Evolutionary conservation across 176 grass and related monocot genomes (phyloP).

Genomic region (Musa beccarii): DNA sequence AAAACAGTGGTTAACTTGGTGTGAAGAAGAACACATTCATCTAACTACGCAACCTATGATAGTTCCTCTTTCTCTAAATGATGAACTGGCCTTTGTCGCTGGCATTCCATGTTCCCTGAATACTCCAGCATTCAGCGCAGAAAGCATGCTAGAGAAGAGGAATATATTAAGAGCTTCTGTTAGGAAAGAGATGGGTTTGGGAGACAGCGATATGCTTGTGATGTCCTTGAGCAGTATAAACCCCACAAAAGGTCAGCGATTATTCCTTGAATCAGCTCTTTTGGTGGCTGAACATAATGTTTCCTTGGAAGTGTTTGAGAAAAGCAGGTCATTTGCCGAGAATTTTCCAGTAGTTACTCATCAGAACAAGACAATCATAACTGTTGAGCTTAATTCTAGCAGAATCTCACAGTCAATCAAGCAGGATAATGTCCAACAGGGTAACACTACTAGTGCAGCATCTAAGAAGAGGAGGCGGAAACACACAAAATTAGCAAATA

Average conservation of each 20-base stretch:
- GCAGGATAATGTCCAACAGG: conserved; percentile 3
- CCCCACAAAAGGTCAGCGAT: conserved; percentile 35
- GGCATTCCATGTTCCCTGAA: conserved; percentile 40
- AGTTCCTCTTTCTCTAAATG: conserved; percentile 46
- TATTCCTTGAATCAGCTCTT: conserved; percentile 39
- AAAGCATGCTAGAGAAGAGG: conserved; percentile 33
- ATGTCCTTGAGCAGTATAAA: conserved; percentile 47
- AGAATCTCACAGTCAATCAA: conserved; percentile 3
- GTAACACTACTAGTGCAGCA: conserved; percentile 9
- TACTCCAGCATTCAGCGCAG: conserved; percentile 27
- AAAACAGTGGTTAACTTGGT: conserved; percentile 38
- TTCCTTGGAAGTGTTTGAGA: conserved; percentile 23
- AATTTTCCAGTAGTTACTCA: conserved; percentile 7
- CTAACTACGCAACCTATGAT: conserved; percentile 28
- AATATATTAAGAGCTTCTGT: conserved; percentile 31
- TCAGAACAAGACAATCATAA: conserved; percentile 18
- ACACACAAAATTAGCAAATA: conserved; percentile 5
- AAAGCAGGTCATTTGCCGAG: conserved; percentile 5
- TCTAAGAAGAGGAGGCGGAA: conserved; percentile 16
- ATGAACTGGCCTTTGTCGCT: conserved; percentile 44
- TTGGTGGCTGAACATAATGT: conserved; percentile 35
- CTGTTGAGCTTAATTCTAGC: conserved; percentile 4
- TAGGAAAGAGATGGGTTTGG: conserved; percentile 38
- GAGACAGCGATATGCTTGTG: conserved; percentile 32
- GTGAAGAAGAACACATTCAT: conserved; percentile 37